A percentile compares a stretch with the other conserved stretches of the same genome.
Conservation (phyloP, 768 basidiomycete species). For the Suillus paluster region DNA sequence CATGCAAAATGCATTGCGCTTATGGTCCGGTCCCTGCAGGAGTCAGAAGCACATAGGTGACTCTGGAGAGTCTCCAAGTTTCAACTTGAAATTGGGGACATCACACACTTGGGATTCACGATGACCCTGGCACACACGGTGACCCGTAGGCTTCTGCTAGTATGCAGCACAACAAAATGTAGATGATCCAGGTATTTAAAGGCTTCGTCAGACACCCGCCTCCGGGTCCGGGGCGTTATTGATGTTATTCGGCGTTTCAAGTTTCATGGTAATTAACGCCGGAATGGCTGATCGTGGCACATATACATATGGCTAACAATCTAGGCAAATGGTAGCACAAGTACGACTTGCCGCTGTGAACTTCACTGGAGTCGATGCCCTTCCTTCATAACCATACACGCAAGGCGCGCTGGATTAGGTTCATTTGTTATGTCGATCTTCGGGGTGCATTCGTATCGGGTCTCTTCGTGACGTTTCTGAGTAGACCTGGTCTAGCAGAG, state of each 20-base stretch:
- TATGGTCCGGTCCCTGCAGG: background rate
- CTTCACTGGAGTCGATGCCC: background rate
- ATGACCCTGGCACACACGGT: background rate
- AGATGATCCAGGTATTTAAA: background rate
- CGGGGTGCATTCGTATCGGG: background rate
- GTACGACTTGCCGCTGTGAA: background rate
- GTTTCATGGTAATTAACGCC: background rate
- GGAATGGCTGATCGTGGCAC: background rate
- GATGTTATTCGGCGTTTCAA: background rate
- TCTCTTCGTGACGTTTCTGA: background rate
- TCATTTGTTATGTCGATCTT: background rate
- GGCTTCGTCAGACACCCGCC: background rate
- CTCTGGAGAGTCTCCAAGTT: background rate
- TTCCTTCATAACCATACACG: background rate
- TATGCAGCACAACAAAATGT: background rate
- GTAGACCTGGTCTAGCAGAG: background rate
- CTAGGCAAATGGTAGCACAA: background rate
- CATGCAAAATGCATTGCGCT: conserved; percentile 4
- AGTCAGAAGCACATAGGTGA: background rate
- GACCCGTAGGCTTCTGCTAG: background rate
- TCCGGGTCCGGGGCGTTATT: background rate
- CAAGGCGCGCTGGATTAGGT: background rate
- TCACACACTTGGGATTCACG: background rate
- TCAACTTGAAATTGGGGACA: no score
- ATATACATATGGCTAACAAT: background rate